These are phyloP conservation scores for Hevea brasiliensis DNA, from an alignment of 345 rosid genomes.

Conservation along the genomic window DNA sequence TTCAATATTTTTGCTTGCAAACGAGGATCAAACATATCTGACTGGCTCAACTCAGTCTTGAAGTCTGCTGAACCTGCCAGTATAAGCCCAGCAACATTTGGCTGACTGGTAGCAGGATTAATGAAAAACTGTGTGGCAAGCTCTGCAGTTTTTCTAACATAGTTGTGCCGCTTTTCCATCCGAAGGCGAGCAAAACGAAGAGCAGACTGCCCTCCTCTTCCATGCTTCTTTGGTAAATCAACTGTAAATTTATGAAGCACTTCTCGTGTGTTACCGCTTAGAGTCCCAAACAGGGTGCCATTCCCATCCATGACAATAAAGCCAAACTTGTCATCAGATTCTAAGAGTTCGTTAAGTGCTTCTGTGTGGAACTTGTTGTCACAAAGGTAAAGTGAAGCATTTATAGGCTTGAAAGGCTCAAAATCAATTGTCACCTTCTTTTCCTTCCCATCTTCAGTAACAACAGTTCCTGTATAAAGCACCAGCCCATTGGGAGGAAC, in stretches of 20 bases:
- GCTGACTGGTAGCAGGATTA: conserved; percentile 27
- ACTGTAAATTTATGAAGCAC: conserved; percentile 41
- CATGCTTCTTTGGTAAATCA: conserved; percentile 47
- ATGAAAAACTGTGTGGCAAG: conserved; percentile 35
- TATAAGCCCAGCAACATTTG: conserved; percentile 32
- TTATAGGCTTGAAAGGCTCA: conserved; percentile 42
- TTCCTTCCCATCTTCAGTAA: conserved; percentile 44
- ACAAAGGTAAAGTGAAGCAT: conserved; percentile 41
- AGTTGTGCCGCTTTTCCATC: conserved; percentile 36
- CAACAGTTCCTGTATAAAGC: conserved; percentile 41
- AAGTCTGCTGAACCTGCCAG: conserved; percentile 41
- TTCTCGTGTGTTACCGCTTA: conserved; percentile 41
- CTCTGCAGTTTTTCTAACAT: conserved; percentile 44
- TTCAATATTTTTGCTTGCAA: conserved; percentile 33
- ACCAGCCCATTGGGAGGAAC: conserved; percentile 50
- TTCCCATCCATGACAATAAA: conserved; percentile 43
- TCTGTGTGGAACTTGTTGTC: conserved; percentile 33
- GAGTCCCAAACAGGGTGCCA: conserved; percentile 44
- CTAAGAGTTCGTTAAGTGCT: conserved; percentile 25
- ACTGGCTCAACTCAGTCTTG: conserved; percentile 38
- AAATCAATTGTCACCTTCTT: conserved; percentile 45
- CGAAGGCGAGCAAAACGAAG: conserved; percentile 43
- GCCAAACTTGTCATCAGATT: conserved; percentile 30
- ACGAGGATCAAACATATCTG: conserved; percentile 37
- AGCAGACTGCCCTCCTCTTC: conserved; percentile 54